Base-by-base conservation (phyloP, 805 yeast species). In the Ogataea nonfermentans region DNA sequence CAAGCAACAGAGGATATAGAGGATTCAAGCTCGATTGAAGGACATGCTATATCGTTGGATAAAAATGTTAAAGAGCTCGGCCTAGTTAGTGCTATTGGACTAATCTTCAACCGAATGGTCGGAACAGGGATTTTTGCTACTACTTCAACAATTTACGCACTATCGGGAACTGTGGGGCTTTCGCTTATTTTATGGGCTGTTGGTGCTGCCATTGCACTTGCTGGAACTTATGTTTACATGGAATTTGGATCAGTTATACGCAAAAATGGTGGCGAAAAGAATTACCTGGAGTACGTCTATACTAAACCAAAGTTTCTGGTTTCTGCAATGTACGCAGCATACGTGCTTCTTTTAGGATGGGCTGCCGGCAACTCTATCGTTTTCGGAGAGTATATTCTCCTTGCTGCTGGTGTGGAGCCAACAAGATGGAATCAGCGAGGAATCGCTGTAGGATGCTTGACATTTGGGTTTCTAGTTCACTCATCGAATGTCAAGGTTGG, bases 231-330 rank as follows among this genome's bases (percentile, higher is more conserved):
- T 54, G 87, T 81, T 3, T 85, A 84, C 60, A 77, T 84, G 79
- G 93, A 84, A 56, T 81, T 83, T 59, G 95, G 95, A 11, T 45
- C 49, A 15, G 52, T 48, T 9, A 48, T 48, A 17, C 32, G 40
- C 6, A 77, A 81, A 65, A 85, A 85, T 55, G 95, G 95, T 51
- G 95, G 93, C 52, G 95, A 85, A 57, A 84, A 84, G 65, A 83
- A 83, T 57, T 85, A 85, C 59, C 65, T 85, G 53, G 91, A 84
- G 59, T 81, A 72, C 51, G 75, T 83, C 41, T 85, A 71, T 66
- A 68, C 67, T 32, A 79, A 74, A 51, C 95, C 95, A 32, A 73
- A 66, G 57, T 83, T 81, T 56, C 67, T 85, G 41, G 73, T 79
- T 32, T 78, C 84, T 19, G 76, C 73, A 23, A 72, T 76, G 72